Evolutionary conservation across 73 alveolate genomes (phyloP).

Genomic region (Blepharisma japonicum): DNA sequence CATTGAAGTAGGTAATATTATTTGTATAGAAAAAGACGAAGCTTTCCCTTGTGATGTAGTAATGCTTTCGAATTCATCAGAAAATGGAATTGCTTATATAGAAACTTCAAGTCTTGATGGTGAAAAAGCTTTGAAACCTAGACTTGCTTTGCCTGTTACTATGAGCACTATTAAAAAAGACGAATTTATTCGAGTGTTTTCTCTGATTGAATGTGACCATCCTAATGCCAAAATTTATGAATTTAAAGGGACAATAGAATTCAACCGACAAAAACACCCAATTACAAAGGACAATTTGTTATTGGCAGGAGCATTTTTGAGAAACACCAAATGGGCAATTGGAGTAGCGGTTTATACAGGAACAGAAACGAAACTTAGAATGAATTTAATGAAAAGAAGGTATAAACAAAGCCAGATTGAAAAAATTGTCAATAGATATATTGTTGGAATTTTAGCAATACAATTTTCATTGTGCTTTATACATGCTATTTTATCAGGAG

Average conservation of each 20-base stretch:
- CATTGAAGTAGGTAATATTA: conserved; percentile 47
- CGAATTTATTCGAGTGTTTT: conserved; percentile 14
- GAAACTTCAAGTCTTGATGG: conserved; percentile 97
- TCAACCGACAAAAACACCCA: not conserved
- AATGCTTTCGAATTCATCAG: conserved; percentile 73
- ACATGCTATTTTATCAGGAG: not conserved
- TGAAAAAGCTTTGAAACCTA: conserved; percentile 91
- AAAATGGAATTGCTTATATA: conserved; percentile 87
- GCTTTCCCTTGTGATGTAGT: conserved; percentile 93
- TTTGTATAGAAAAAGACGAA: conserved; percentile 48
- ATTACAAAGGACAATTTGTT: not conserved
- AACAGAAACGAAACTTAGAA: conserved; percentile 89
- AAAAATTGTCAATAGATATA: conserved; percentile 27
- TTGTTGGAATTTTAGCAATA: not conserved
- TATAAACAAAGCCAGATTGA: conserved; percentile 60
- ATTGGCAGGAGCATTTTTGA: conserved; percentile 53
- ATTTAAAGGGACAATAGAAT: conserved; percentile 56
- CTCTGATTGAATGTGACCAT: conserved; percentile 42
- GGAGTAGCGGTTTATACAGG: conserved; percentile 89
- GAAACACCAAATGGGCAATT: conserved; percentile 74
- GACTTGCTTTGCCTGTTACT: conserved; percentile 40
- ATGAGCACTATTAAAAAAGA: not conserved
- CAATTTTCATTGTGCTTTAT: conserved; percentile 4
- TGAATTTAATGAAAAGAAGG: conserved; percentile 59
- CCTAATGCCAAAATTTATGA: conserved; percentile 71